Conservation (phyloP, 2,329 filamentous ascomycete genomes). For the Alternaria sp. region DNA sequence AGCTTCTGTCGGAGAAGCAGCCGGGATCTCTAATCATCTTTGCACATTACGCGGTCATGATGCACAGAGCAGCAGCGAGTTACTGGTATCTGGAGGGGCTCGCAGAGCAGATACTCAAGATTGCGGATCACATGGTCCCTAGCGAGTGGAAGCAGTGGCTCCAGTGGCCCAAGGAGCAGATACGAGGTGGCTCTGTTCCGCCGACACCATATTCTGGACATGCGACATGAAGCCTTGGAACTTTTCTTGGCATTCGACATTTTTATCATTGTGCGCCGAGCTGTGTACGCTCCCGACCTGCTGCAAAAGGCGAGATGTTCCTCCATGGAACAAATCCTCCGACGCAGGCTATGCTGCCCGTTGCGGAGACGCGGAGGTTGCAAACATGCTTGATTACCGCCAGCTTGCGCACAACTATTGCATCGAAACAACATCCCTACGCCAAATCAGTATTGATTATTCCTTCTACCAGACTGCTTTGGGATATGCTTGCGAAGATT, state of each 20-base stretch:
- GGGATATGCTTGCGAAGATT: conserved; percentile 12
- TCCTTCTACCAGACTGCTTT: neutral
- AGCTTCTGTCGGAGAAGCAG: conserved; percentile 36
- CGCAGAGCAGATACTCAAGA: conserved; percentile 32
- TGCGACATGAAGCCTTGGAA: neutral
- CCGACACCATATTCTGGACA: conserved; percentile 5
- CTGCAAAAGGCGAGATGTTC: neutral
- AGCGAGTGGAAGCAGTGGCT: conserved; percentile 36
- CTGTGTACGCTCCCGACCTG: neutral
- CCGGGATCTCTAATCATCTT: conserved; percentile 45
- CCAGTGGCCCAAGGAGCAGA: conserved; percentile 37
- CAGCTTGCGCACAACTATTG: neutral
- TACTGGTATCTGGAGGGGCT: conserved; percentile 37
- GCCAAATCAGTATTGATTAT: neutral
- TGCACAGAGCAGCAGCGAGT: conserved; percentile 25
- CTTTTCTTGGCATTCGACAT: neutral
- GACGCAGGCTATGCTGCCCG: neutral
- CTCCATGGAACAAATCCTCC: neutral
- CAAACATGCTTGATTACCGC: neutral
- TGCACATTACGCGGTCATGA: conserved; percentile 45
- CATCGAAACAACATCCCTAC: neutral
- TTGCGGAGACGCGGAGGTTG: neutral
- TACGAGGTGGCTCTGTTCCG: conserved; percentile 9
- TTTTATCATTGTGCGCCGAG: neutral
- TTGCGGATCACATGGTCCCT: conserved; percentile 32